Evolutionary conservation across 129 eudicot species (phyloP).

Genomic region (Flaveria brownii): DNA sequence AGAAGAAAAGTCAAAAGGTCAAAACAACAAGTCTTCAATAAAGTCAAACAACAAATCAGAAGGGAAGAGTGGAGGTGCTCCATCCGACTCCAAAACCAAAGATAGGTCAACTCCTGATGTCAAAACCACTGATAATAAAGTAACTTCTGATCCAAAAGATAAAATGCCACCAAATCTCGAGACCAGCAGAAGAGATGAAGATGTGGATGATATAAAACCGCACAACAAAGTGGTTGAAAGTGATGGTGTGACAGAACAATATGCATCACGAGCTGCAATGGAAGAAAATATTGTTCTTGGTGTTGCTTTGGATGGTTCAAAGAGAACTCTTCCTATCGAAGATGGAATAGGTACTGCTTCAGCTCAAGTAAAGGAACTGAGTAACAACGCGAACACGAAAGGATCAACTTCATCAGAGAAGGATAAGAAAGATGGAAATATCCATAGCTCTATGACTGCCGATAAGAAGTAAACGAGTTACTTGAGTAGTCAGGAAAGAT

Average conservation of each 20-base stretch:
- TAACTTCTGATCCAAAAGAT: slow-evolving; percentile 29
- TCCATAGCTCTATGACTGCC: slow-evolving; percentile 20
- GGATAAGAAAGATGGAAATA: slow-evolving; percentile 54
- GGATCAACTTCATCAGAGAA: slow-evolving; percentile 36
- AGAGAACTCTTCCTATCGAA: slow-evolving; percentile 90
- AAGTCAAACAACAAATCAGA: slow-evolving; percentile 44
- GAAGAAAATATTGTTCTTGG: slow-evolving; percentile 91
- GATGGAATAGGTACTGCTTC: slow-evolving; percentile 51
- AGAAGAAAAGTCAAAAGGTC: slow-evolving; percentile 73
- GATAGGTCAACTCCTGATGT: slow-evolving; percentile 27
- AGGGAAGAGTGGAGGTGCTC: slow-evolving; percentile 31
- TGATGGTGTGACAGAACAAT: slow-evolving; percentile 37
- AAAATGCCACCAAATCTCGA: slow-evolving; percentile 28
- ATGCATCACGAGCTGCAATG: slow-evolving; percentile 40
- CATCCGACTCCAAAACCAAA: slow-evolving; percentile 48
- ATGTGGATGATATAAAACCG: slow-evolving; percentile 36
- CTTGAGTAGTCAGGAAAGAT: slow-evolving; percentile 16
- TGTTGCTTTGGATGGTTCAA: slow-evolving; percentile 92
- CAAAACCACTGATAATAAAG: too few species aligned
- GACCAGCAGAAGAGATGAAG: slow-evolving; percentile 20
- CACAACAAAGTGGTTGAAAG: slow-evolving; percentile 34
- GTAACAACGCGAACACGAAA: slow-evolving; percentile 35
- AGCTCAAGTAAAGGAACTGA: slow-evolving; percentile 54
- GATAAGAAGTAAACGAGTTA: slow-evolving; percentile 38
- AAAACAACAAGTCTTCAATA: slow-evolving; percentile 40